phyloP scores from a whole-genome alignment of 352 stramenopile species.

The Blastocystis sp. region DNA sequence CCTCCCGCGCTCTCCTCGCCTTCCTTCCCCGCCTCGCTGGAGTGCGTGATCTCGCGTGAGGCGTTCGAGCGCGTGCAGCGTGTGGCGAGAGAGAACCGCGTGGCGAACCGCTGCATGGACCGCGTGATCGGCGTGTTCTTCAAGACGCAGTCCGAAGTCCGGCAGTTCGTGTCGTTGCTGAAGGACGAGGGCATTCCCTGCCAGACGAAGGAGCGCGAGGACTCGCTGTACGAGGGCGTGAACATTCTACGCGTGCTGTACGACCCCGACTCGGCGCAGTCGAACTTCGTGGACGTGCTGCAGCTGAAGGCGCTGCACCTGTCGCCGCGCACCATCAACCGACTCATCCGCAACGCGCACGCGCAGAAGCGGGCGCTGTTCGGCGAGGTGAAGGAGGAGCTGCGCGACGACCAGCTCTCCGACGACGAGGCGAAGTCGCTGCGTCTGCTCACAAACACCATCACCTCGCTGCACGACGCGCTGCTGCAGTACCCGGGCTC shows the following conservation, averaged over 20 bases:
- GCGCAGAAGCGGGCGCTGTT: neutral
- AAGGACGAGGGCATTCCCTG: neutral
- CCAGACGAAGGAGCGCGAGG: neutral
- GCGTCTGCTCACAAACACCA: neutral
- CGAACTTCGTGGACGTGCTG: constrained; percentile 20
- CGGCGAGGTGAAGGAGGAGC: neutral
- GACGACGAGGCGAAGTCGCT: neutral
- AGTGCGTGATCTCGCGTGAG: neutral
- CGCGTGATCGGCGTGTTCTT: constrained; percentile 30
- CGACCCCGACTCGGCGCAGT: neutral
- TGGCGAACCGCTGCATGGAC: constrained; percentile 10
- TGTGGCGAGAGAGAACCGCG: neutral
- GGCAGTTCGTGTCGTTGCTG: constrained; percentile 1
- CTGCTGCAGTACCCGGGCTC: constrained; percentile 31
- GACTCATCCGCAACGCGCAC: constrained; percentile 40
- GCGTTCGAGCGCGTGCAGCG: neutral
- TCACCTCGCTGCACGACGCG: neutral
- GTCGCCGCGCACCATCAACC: neutral
- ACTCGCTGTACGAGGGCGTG: constrained; percentile 46
- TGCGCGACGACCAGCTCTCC: neutral
- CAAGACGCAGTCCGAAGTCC: constrained; percentile 21
- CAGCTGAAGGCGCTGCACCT: constrained; percentile 1
- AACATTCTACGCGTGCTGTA: constrained; percentile 47
- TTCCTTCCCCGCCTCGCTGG: neutral
- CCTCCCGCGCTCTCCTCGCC: neutral